These are phyloP conservation scores for Candida labiduridarum DNA, from an alignment of 1,139 yeast genomes.

Conservation along the genomic window DNA sequence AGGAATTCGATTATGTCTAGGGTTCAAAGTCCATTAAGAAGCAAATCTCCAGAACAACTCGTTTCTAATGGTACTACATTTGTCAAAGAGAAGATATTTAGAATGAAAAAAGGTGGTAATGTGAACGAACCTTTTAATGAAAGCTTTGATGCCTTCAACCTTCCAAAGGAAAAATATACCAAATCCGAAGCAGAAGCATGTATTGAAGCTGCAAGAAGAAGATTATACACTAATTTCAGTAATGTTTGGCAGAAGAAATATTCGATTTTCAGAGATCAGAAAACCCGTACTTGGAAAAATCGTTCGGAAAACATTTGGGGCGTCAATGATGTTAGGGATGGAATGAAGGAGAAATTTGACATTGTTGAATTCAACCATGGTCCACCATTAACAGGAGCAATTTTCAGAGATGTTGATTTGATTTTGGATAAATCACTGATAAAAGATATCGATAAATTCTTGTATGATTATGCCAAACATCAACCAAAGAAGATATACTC, in stretches of 20 bases:
- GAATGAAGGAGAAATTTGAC: constrained; percentile 35
- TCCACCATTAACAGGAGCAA: constrained; percentile 35
- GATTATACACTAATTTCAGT: constrained; percentile 53
- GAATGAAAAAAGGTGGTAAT: constrained; percentile 4
- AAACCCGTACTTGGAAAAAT: constrained; percentile 29
- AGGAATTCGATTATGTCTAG: constrained; percentile 1
- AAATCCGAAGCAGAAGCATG: constrained; percentile 29
- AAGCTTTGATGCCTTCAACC: not conserved
- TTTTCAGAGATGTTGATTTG: constrained; percentile 36
- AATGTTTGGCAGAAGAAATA: constrained; percentile 66
- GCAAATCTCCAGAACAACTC: constrained; percentile 1
- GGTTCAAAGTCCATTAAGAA: constrained; percentile 7
- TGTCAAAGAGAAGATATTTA: constrained; percentile 13
- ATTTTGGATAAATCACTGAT: constrained; percentile 30
- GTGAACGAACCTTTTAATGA: constrained; percentile 3
- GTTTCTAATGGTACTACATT: constrained; percentile 4
- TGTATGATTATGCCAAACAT: constrained; percentile 38
- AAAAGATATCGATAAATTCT: constrained; percentile 38
- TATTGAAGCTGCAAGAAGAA: constrained; percentile 37
- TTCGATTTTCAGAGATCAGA: constrained; percentile 26
- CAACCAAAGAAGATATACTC: constrained; percentile 46
- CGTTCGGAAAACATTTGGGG: constrained; percentile 39
- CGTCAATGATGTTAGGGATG: constrained; percentile 31
- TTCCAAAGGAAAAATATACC: constrained; percentile 11
- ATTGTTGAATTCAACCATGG: constrained; percentile 40